phyloP scores from a whole-genome alignment of 495 filamentous ascomycete genomes.

The Podospora tetraspora region DNA sequence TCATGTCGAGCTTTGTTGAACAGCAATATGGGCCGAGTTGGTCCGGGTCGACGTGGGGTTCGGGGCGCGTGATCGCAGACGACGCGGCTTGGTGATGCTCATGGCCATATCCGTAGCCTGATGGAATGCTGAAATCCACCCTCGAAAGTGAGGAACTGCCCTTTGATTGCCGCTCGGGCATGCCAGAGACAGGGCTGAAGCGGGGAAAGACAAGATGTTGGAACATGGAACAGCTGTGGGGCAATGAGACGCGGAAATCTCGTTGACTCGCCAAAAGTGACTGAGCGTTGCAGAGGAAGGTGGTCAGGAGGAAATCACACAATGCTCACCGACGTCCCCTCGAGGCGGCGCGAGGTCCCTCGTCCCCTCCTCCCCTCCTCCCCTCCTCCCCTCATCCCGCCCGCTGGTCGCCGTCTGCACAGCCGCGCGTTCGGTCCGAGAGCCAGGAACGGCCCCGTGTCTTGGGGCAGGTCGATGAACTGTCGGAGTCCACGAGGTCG shows the following conservation, averaged over 20 bases:
- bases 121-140: not conserved
- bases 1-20: not conserved
- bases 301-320: not conserved
- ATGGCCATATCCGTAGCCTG: not conserved
- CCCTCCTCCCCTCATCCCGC: not conserved
- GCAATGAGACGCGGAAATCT: not conserved
- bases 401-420: not conserved
- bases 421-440: not conserved
- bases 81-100: not conserved
- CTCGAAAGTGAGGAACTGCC: not conserved
- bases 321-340: not conserved
- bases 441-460: not conserved
- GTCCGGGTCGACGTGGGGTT: not conserved
- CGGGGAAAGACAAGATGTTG: not conserved
- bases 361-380: not conserved
- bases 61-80: not conserved
- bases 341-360: not conserved
- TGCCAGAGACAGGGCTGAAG: not conserved
- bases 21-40: not conserved
- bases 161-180: not conserved
- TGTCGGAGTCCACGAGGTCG: not conserved
- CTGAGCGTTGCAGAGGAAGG: not conserved
- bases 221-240: not conserved
- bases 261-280: not conserved
- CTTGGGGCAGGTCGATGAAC: not conserved